Evolutionary conservation across 2,329 filamentous ascomycete genomes (phyloP), one percentile per base, ranked within the genome.

Genomic region (Hirsutella minnesotensis): DNA sequence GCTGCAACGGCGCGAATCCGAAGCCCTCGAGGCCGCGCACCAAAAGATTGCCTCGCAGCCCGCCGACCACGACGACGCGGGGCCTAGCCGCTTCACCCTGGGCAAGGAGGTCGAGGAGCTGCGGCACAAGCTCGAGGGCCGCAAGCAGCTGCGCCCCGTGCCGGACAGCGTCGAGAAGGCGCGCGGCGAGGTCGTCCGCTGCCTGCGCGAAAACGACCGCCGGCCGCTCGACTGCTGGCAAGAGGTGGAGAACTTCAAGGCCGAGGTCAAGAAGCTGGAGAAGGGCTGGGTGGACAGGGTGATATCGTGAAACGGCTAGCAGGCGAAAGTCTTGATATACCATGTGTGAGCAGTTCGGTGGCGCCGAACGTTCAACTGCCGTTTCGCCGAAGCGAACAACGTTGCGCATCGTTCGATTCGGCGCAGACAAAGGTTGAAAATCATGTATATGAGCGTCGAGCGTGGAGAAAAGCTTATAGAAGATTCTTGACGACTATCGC

Each of bases 191-290:
- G 79, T 95, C 44, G 77, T 92, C 49, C 74, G 76, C 54, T 96
- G 90, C 62, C 69, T 96, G 69, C 72, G 84, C 48, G 73, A 82
- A 56, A 82, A 95, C 62, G 89, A 95, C 65, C 74, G 87, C 50
- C 76, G 87, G 62, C 89, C 90, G 60, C 69, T 95, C 59, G 86
- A 95, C 69, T 96, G 90, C 74, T 95, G 86, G 84, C 75, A 81
- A 64, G 88, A 95, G 75, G 87, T 95, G 20, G 83, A 94, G 68
- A 72, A 71, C 18, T 96, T 96, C 65, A 94, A 89, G 77, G 75
- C 76, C 55, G 86, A 94, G 72, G 89, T 96, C 40, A 79, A 84
- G 53, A 79, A 78, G 67, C 64, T 95, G 64, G 90, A 95, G 75
- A 82, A 79, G 65, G 73, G 72, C 21, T 96, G 94, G 78, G 86